Evolutionary conservation across 352 stramenopile species (phyloP).

Genomic region (Blastocystis sp.): DNA sequence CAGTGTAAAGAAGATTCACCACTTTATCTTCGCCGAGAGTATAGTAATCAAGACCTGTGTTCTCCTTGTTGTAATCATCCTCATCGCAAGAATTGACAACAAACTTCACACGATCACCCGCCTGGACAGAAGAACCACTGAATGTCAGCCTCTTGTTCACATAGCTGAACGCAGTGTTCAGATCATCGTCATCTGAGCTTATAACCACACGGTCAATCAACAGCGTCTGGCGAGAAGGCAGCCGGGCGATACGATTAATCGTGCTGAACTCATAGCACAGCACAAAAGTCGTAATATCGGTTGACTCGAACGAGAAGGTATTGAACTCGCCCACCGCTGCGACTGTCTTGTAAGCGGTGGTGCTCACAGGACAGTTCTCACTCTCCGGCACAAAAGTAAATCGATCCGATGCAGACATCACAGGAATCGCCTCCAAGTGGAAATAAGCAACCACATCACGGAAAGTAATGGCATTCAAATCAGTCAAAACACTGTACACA

Average conservation of each 20-base stretch:
- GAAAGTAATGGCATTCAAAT: conserved; percentile 34
- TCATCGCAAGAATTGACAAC: conserved; percentile 23
- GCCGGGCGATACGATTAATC: neutral
- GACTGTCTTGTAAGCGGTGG: neutral
- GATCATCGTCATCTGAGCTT: neutral
- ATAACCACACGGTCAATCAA: neutral
- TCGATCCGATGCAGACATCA: neutral
- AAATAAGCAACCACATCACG: neutral
- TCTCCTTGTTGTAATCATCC: neutral
- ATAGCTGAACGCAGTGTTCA: conserved; percentile 14
- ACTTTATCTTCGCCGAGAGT: neutral
- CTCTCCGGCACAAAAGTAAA: conserved; percentile 21
- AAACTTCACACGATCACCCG: conserved; percentile 51
- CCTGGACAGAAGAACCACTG: neutral
- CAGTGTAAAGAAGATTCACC: neutral
- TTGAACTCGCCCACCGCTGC: neutral
- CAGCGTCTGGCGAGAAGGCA: neutral
- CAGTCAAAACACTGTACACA: conserved; percentile 3
- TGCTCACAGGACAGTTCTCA: neutral
- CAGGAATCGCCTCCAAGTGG: conserved; percentile 19
- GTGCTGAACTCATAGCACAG: conserved; percentile 38
- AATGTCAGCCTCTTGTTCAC: conserved; percentile 12
- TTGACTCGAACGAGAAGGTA: neutral
- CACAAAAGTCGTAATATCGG: neutral
- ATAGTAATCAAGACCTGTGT: conserved; percentile 9